phyloP scores from a whole-genome alignment of 2,329 filamentous ascomycete species.

The Penicillium crustosum region DNA sequence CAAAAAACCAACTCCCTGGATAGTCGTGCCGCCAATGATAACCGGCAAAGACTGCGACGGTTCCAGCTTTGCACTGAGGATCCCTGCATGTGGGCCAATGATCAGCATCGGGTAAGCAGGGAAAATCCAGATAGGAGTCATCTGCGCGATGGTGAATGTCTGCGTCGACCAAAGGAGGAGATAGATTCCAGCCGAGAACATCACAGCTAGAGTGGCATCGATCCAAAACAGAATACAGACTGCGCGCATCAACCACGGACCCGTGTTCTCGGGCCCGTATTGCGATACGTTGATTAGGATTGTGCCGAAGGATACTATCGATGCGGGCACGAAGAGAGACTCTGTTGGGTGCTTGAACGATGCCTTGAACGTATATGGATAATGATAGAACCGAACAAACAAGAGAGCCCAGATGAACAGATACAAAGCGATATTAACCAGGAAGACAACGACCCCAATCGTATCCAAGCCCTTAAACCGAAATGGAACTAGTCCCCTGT shows the following conservation, averaged over 20 bases:
- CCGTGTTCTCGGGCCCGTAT: conserved; percentile 66
- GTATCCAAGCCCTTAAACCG: conserved; percentile 56
- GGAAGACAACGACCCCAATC: conserved; percentile 61
- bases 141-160: conserved; percentile 71
- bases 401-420: conserved; percentile 64
- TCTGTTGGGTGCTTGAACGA: conserved; percentile 77
- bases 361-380: conserved; percentile 67
- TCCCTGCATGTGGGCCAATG: conserved; percentile 69
- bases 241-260: conserved; percentile 59
- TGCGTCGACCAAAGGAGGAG: conserved; percentile 68
- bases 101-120: conserved; percentile 79
- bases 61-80: conserved; percentile 52
- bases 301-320: conserved; percentile 68
- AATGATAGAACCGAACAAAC: conserved; percentile 65
- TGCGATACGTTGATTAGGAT: conserved; percentile 76
- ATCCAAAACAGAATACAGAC: conserved; percentile 74
- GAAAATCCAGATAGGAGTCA: conserved; percentile 89
- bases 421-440: conserved; percentile 65
- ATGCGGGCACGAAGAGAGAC: conserved; percentile 72
- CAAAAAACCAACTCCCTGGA: conserved; percentile 65
- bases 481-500: conserved; percentile 49
- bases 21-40: conserved; percentile 59
- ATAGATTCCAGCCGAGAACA: conserved; percentile 70
- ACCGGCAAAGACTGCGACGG: conserved; percentile 51
- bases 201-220: conserved; percentile 66